Conservation (phyloP, 148 eudicot genomes). For the Fagopyrum esculentum region DNA sequence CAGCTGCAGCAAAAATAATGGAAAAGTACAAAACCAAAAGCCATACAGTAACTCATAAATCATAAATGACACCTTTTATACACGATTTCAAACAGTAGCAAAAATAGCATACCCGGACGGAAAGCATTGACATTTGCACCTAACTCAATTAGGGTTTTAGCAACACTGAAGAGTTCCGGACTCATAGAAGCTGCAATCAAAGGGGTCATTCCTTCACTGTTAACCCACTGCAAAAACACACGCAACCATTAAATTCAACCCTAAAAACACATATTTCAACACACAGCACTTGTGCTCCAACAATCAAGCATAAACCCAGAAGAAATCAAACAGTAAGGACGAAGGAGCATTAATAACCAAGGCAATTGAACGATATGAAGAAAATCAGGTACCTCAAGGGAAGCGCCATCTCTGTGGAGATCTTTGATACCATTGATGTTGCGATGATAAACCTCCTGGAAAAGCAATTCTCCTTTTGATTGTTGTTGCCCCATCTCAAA, state of each 20-base stretch:
- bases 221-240: constrained; percentile 20
- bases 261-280: constrained; percentile 1
- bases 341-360: not conserved
- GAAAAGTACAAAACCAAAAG: not conserved
- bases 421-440: constrained; percentile 35
- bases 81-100: not conserved
- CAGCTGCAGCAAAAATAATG: not conserved
- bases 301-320: not conserved
- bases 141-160: constrained; percentile 27
- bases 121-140: constrained; percentile 31
- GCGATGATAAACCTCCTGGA: constrained; percentile 28
- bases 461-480: constrained; percentile 38
- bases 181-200: constrained; percentile 28
- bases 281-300: not conserved
- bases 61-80: not conserved
- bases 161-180: constrained; percentile 19
- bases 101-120: constrained; percentile 23
- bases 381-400: constrained; percentile 45
- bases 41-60: not conserved
- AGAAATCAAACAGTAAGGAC: not conserved
- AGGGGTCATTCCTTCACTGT: constrained; percentile 31
- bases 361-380: not conserved
- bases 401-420: constrained; percentile 39
- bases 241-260: constrained; percentile 4
- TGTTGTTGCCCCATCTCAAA: constrained; percentile 51